phyloP scores from a whole-genome alignment of 768 basidiomycete species.

The Pleurotus platypus region DNA sequence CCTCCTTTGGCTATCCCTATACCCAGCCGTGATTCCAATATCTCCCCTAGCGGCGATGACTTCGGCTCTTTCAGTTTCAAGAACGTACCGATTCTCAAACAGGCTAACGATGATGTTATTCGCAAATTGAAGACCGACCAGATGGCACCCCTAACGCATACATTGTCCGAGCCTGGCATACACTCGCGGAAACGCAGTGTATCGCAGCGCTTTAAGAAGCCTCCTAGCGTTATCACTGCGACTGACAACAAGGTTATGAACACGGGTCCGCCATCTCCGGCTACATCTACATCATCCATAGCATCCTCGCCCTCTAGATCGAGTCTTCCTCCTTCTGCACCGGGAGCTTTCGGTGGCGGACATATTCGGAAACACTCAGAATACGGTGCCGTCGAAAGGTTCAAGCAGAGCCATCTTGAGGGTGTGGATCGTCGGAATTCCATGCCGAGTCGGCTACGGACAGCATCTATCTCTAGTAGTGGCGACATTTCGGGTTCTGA shows the following conservation, averaged over 20 bases:
- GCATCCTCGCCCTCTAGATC: slow-evolving; percentile 85
- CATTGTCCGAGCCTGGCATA: slow-evolving; percentile 61
- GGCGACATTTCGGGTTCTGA: slow-evolving; percentile 81
- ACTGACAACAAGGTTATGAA: slow-evolving; percentile 57
- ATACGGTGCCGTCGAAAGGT: slow-evolving; percentile 81
- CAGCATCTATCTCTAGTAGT: slow-evolving; percentile 79
- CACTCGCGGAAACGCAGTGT: slow-evolving; percentile 74
- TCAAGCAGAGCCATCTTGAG: slow-evolving; percentile 81
- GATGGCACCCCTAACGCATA: slow-evolving; percentile 71
- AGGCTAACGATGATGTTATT: slow-evolving; percentile 98
- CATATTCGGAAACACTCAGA: slow-evolving; percentile 89
- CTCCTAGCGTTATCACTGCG: slow-evolving; percentile 71
- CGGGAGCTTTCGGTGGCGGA: slow-evolving; percentile 47
- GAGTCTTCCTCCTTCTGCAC: slow-evolving; percentile 68
- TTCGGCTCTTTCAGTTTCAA: slow-evolving; percentile 99
- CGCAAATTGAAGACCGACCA: slow-evolving; percentile 93
- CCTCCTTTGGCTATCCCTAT: slow-evolving; percentile 41
- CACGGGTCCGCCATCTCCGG: slow-evolving; percentile 87
- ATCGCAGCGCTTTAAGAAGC: slow-evolving; percentile 80
- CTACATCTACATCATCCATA: slow-evolving; percentile 87
- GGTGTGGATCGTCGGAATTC: slow-evolving; percentile 73
- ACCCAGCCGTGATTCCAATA: slow-evolving; percentile 37
- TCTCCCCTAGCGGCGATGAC: slow-evolving; percentile 73
- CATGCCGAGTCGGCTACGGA: slow-evolving; percentile 84
- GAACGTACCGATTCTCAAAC: slow-evolving; percentile 92